phyloP scores from a whole-genome alignment of 345 rosid species.

The Mallotus nudiflorus region DNA sequence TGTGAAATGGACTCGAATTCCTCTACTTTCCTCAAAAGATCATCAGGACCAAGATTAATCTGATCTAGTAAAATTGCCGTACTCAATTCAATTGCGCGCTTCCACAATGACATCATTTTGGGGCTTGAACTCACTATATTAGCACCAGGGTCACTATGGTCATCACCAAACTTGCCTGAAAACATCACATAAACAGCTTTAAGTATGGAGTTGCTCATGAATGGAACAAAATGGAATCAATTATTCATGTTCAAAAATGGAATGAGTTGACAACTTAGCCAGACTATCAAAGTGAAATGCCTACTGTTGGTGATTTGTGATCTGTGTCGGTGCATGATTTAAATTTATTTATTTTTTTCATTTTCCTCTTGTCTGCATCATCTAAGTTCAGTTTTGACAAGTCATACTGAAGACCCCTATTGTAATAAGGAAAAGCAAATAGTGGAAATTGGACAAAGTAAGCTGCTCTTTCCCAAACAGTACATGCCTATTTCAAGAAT shows the following conservation, averaged over 20 bases:
- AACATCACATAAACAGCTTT: constrained; percentile 11
- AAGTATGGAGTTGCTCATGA: not conserved
- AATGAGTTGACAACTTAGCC: not conserved
- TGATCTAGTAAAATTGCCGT: constrained; percentile 67
- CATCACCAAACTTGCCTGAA: constrained; percentile 33
- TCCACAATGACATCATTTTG: constrained; percentile 78
- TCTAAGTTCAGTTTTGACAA: constrained; percentile 1
- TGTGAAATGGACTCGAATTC: constrained; percentile 65
- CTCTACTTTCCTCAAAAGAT: constrained; percentile 66
- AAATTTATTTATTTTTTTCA: not conserved
- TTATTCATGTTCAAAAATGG: not conserved
- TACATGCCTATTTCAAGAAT: not conserved
- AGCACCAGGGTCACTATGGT: constrained; percentile 15
- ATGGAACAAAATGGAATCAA: too few species aligned
- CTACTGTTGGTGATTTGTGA: not conserved
- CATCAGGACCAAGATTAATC: constrained; percentile 59
- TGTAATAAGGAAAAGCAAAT: not conserved
- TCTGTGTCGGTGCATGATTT: not conserved
- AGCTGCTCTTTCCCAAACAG: not conserved
- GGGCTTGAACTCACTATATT: constrained; percentile 57
- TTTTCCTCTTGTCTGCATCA: not conserved
- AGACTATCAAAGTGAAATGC: not conserved
- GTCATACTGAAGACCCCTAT: too few species aligned
- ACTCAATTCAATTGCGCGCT: constrained; percentile 60
- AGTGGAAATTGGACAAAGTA: not conserved